Conservation (phyloP, 371 early-diverging fungal species). For the Mucor piriformis region DNA sequence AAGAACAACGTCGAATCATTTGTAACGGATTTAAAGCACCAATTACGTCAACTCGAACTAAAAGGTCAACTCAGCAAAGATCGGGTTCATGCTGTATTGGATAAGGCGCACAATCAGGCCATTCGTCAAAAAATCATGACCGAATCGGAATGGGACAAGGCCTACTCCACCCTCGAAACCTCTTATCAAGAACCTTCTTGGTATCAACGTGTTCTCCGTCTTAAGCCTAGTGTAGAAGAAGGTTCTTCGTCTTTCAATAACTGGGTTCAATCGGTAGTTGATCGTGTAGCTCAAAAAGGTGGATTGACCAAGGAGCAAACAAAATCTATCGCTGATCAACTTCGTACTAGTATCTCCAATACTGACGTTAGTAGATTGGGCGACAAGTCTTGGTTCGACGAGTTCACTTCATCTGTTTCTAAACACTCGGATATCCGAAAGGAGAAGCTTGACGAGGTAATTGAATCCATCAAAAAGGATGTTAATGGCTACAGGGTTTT, state of each 20-base stretch:
- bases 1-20: conserved; percentile 9
- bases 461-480: conserved; percentile 22
- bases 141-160: conserved; percentile 29
- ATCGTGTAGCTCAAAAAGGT: conserved; percentile 1
- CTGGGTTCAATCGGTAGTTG: conserved; percentile 15
- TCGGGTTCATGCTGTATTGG: conserved; percentile 18
- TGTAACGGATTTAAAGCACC: conserved; percentile 14
- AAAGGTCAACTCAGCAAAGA: conserved; percentile 30
- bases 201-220: conserved; percentile 29
- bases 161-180: conserved; percentile 10
- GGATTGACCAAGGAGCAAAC: conserved; percentile 21
- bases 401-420: conserved; percentile 9
- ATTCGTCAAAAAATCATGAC: conserved; percentile 23
- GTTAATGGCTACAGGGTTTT: conserved; percentile 21
- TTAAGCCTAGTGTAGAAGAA: conserved; percentile 25
- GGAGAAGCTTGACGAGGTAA: conserved; percentile 14
- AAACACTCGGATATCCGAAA: conserved; percentile 20
- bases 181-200: conserved; percentile 18
- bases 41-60: conserved; percentile 25
- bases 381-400: conserved; percentile 22
- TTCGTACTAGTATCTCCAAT: conserved; percentile 11
- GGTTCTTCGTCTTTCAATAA: conserved; percentile 16
- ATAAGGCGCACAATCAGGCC: conserved; percentile 18
- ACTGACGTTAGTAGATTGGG: conserved; percentile 21
- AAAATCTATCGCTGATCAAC: conserved; percentile 8